Evolutionary conservation across 139 green algal species (phyloP).

Genomic region (Astrephomene gubernaculifera): DNA sequence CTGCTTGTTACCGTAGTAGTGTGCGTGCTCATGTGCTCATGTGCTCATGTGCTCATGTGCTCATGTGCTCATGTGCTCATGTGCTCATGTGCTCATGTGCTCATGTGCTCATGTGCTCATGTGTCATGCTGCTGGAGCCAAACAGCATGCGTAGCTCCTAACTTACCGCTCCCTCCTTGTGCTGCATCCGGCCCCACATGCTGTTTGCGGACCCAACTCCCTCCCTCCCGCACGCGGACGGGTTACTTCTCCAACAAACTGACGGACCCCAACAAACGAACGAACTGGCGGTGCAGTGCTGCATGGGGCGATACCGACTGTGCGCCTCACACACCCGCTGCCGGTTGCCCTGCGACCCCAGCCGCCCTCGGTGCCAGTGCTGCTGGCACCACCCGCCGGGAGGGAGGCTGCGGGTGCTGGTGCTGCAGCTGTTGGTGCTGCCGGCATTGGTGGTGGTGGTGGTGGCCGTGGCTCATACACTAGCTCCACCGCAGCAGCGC

Average conservation of each 20-base stretch:
- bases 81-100: too few relatives aligned
- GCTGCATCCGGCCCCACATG: too few relatives aligned
- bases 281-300: too few relatives aligned
- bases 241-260: neutral
- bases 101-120: neutral
- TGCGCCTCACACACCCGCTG: neutral
- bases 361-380: neutral
- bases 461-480: neutral
- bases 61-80: too few relatives aligned
- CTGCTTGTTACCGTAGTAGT: neutral
- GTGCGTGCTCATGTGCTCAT: too few relatives aligned
- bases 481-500: neutral
- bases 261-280: too few relatives aligned
- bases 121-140: neutral
- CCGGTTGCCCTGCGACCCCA: neutral
- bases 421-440: too few relatives aligned
- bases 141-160: neutral
- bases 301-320: neutral
- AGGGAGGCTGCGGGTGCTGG: neutral
- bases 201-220: neutral
- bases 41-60: too few relatives aligned
- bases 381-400: neutral
- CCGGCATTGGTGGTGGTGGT: too few relatives aligned
- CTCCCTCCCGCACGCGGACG: too few relatives aligned
- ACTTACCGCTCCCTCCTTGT: too few relatives aligned